Evolutionary conservation across 371 early-diverging fungal genomes (phyloP).

Genomic region (Actinomortierella ambigua): DNA sequence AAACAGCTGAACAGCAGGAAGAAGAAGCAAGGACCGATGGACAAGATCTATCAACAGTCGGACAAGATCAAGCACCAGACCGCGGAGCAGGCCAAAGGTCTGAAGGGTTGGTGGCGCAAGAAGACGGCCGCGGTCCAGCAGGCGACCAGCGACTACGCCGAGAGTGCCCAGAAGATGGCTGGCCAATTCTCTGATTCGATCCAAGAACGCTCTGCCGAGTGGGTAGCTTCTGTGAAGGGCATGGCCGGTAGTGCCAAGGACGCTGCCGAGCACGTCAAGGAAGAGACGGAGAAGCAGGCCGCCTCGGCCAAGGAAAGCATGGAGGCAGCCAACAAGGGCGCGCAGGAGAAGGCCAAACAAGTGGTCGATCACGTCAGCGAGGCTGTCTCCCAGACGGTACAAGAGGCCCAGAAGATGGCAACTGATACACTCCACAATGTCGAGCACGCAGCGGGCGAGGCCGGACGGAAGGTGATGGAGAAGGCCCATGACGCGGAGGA

Average conservation of each 20-base stretch:
- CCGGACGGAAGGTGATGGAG: no score
- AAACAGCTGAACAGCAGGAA: no score
- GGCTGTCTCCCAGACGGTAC: conserved; percentile 7
- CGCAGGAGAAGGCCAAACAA: conserved; percentile 17
- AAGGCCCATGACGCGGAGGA: conserved; percentile 18
- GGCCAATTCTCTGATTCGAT: no score
- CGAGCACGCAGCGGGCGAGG: no score
- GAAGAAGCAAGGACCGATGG: no score
- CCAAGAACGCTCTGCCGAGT: background rate
- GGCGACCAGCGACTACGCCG: conserved; percentile 10
- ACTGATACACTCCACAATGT: no score
- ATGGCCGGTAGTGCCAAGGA: conserved; percentile 8
- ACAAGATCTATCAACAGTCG: conserved; percentile 17
- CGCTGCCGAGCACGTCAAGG: conserved; percentile 10
- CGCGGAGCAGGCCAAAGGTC: conserved; percentile 1
- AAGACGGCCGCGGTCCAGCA: conserved; percentile 16
- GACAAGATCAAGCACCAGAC: conserved; percentile 6
- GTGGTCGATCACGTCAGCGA: conserved; percentile 14
- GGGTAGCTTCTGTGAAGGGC: background rate
- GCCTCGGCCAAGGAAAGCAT: conserved; percentile 4
- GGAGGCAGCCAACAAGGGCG: conserved; percentile 15
- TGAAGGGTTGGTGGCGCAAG: conserved; percentile 16
- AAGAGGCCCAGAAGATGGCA: no score
- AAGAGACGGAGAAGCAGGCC: conserved; percentile 9
- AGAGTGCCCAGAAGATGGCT: conserved; percentile 6